phyloP scores from a whole-genome alignment of 2,329 filamentous ascomycete genomes.

The Diaporthe sp. region DNA sequence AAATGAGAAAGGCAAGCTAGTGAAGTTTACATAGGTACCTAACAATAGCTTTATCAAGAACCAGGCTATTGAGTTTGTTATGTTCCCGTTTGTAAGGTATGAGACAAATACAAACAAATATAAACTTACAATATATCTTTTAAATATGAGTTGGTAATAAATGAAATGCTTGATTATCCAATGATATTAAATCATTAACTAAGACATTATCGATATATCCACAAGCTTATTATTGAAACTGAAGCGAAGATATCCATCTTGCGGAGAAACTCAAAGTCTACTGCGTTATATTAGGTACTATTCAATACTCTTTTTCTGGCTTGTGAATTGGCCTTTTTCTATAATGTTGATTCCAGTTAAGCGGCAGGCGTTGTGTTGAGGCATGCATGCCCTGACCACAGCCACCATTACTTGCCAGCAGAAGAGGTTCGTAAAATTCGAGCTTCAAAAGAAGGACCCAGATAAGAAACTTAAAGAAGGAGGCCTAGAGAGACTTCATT shows the following conservation, averaged over 20 bases:
- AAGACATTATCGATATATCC: not conserved
- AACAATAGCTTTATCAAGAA: not conserved
- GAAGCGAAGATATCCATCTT: not conserved
- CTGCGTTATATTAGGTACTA: not conserved
- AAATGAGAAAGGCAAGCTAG: conserved; percentile 5
- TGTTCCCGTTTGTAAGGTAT: not conserved
- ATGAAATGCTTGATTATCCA: not conserved
- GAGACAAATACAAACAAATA: not conserved
- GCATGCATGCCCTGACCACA: conserved; percentile 3
- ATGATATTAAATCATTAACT: not conserved
- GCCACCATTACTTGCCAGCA: not conserved
- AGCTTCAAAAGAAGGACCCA: conserved; percentile 7
- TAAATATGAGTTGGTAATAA: not conserved
- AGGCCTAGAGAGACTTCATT: not conserved
- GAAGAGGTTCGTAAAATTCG: not conserved
- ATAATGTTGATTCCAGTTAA: not conserved
- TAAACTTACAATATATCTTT: not conserved
- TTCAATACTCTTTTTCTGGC: not conserved
- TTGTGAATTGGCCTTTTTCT: not conserved
- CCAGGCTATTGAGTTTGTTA: not conserved
- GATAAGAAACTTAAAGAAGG: not conserved
- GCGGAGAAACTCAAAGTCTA: not conserved
- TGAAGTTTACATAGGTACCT: conserved; percentile 1
- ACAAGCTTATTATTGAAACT: not conserved
- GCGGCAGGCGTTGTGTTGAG: conserved; percentile 3